Conservation (phyloP, 1,139 yeast species). For the Lodderomyces parapsilosis region DNA sequence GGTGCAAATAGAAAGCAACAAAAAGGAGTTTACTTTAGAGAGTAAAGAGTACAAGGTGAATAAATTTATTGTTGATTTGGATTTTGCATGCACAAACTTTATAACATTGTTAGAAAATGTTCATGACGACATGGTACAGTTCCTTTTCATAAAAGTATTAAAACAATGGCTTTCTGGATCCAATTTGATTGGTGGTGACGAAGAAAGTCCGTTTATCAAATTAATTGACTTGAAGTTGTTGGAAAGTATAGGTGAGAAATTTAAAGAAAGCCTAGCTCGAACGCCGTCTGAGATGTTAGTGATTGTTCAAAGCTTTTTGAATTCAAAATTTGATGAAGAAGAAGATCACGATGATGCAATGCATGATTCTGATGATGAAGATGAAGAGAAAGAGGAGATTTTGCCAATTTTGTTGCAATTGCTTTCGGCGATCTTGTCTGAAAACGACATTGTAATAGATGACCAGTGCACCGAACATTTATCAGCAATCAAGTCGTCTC, state of each 20-base stretch:
- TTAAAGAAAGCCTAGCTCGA: conserved; percentile 59
- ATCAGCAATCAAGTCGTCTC: conserved; percentile 23
- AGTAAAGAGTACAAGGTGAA: conserved; percentile 24
- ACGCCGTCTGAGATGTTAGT: conserved; percentile 61
- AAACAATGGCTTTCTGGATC: conserved; percentile 52
- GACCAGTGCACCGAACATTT: conserved; percentile 23
- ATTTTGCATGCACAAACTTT: conserved; percentile 47
- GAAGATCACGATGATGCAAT: conserved; percentile 45
- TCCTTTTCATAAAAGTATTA: conserved; percentile 52
- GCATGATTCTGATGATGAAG: conserved; percentile 39
- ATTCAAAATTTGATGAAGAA: conserved; percentile 7
- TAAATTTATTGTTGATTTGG: conserved; percentile 47
- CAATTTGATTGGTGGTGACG: conserved; percentile 19
- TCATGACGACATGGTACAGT: conserved; percentile 47
- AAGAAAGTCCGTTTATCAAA: conserved; percentile 52
- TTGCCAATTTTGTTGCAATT: conserved; percentile 47
- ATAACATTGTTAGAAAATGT: conserved; percentile 48
- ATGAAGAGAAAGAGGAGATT: conserved; percentile 35
- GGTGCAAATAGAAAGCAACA: conserved; percentile 40
- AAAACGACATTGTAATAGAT: conserved; percentile 32
- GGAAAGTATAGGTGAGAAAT: conserved; percentile 59
- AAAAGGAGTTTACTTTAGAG: conserved; percentile 10
- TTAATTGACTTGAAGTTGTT: conserved; percentile 64
- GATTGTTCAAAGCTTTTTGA: conserved; percentile 52
- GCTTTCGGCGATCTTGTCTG: conserved; percentile 53